These are phyloP conservation scores for Mucor plumbeus DNA, from an alignment of 371 early-diverging fungal species.

Conservation along the genomic window DNA sequence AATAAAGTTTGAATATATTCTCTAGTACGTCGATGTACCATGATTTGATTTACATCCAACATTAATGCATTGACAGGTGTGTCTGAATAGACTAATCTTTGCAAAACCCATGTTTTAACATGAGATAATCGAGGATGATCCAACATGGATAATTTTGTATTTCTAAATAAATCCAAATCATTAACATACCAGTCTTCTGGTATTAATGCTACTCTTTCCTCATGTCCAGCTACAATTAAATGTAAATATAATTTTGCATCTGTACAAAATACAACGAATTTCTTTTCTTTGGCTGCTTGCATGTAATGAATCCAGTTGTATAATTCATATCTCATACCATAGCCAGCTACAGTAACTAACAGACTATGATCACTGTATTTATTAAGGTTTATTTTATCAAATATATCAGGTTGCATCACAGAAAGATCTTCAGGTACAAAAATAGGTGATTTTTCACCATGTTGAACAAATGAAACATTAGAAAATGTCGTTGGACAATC, in stretches of 20 bases:
- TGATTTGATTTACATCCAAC: constrained; percentile 25
- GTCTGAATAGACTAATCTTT: constrained; percentile 17
- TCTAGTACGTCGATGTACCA: constrained; percentile 19
- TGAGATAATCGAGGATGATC: constrained; percentile 12
- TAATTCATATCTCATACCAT: constrained; percentile 22
- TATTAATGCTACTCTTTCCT: constrained; percentile 18
- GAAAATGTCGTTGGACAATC: neutral
- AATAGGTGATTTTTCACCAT: constrained; percentile 22
- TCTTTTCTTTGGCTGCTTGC: constrained; percentile 14
- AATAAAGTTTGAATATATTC: constrained; percentile 27
- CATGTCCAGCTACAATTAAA: constrained; percentile 22
- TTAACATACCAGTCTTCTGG: constrained; percentile 23
- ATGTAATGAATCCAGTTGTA: constrained; percentile 30
- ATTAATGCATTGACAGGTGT: constrained; percentile 7
- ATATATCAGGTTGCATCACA: constrained; percentile 17
- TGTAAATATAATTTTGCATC: constrained; percentile 25
- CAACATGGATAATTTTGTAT: neutral
- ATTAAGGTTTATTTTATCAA: constrained; percentile 18
- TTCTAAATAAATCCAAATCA: constrained; percentile 2
- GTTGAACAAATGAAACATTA: constrained; percentile 4
- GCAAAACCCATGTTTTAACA: constrained; percentile 25
- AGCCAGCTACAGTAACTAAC: constrained; percentile 20
- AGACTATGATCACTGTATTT: neutral
- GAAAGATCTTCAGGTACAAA: constrained; percentile 27
- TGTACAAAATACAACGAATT: constrained; percentile 23